These are phyloP conservation scores for Cladorrhinum samala DNA, from an alignment of 495 filamentous ascomycete species.

Conservation along the genomic window DNA sequence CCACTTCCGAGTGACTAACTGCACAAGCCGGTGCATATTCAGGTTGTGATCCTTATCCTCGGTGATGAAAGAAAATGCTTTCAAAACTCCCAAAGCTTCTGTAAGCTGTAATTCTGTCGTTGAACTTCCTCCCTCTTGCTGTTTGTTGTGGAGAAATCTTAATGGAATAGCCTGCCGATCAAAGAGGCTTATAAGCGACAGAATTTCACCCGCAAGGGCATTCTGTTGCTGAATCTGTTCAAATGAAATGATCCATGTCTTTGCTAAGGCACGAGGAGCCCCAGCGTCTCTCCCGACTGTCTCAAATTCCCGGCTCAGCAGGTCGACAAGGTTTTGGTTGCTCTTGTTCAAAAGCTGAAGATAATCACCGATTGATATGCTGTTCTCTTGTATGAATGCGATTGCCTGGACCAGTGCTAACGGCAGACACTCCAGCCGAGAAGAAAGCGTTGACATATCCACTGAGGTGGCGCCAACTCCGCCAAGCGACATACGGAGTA, in stretches of 20 bases:
- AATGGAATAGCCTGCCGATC: slow-evolving; percentile 39
- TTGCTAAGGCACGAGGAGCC: slow-evolving; percentile 26
- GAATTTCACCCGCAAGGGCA: slow-evolving; percentile 34
- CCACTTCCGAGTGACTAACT: slow-evolving; percentile 42
- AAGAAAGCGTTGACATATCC: slow-evolving; percentile 23
- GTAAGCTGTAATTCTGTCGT: slow-evolving; percentile 20
- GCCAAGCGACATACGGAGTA: slow-evolving; percentile 12
- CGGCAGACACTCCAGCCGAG: slow-evolving; percentile 36
- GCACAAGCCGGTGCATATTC: slow-evolving; percentile 43
- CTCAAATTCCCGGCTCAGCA: slow-evolving; percentile 23
- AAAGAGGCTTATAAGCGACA: slow-evolving; percentile 40
- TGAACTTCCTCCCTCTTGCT: background rate
- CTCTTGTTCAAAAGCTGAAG: slow-evolving; percentile 26
- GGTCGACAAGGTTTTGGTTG: slow-evolving; percentile 17
- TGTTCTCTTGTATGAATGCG: slow-evolving; percentile 41
- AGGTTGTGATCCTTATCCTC: slow-evolving; percentile 20
- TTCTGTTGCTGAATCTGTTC: slow-evolving; percentile 33
- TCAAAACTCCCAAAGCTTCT: slow-evolving; percentile 34
- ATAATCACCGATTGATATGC: slow-evolving; percentile 25
- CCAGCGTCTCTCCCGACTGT: slow-evolving; percentile 23
- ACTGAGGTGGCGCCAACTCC: background rate
- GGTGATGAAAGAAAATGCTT: slow-evolving; percentile 36
- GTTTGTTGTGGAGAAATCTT: slow-evolving; percentile 26
- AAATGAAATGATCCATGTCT: slow-evolving; percentile 36
- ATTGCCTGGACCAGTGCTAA: slow-evolving; percentile 46